phyloP scores from a whole-genome alignment of 23 red algal genomes.

The Pyropia haitanensis region DNA sequence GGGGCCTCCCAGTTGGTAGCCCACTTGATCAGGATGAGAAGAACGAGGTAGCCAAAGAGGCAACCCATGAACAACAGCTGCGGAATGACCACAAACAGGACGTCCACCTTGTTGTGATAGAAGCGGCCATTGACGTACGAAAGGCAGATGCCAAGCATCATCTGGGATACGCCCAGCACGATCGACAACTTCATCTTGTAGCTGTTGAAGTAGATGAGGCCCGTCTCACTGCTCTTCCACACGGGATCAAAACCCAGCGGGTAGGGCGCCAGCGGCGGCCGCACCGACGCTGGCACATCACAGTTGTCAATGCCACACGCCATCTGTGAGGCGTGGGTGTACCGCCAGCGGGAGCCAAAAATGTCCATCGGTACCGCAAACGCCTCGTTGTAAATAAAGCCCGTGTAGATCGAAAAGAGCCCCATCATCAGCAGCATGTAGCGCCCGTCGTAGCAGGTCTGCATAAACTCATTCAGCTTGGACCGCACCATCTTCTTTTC shows the following conservation, averaged over 20 bases:
- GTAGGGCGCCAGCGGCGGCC: slow-evolving; percentile 60
- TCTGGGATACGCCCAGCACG: slow-evolving; percentile 79
- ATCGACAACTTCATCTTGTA: slow-evolving; percentile 99
- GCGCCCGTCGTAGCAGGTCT: slow-evolving; percentile 81
- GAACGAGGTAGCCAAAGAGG: slow-evolving; percentile 83
- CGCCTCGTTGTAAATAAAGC: slow-evolving; percentile 93
- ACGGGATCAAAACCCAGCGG: slow-evolving; percentile 92
- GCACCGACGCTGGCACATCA: slow-evolving; percentile 26
- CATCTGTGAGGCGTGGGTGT: slow-evolving; percentile 37
- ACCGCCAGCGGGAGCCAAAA: slow-evolving; percentile 80
- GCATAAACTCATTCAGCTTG: slow-evolving; percentile 80
- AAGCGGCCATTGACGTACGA: slow-evolving; percentile 75
- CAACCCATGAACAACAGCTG: slow-evolving; percentile 93
- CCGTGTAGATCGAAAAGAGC: slow-evolving; percentile 93
- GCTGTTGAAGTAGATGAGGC: slow-evolving; percentile 84
- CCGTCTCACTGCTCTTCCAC: slow-evolving; percentile 73
- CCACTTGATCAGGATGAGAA: slow-evolving; percentile 92
- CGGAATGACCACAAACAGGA: slow-evolving; percentile 89
- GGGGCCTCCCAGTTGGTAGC: slow-evolving; percentile 73
- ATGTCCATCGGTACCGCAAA: slow-evolving; percentile 82
- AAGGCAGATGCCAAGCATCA: slow-evolving; percentile 86
- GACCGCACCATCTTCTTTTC: slow-evolving; percentile 61
- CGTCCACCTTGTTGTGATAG: slow-evolving; percentile 56
- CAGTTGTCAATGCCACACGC: slow-evolving; percentile 96
- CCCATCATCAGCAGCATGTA: slow-evolving; percentile 96